These are phyloP conservation scores for Solanum infundibuliforme DNA, from an alignment of 257 asterid species.

Conservation along the genomic window DNA sequence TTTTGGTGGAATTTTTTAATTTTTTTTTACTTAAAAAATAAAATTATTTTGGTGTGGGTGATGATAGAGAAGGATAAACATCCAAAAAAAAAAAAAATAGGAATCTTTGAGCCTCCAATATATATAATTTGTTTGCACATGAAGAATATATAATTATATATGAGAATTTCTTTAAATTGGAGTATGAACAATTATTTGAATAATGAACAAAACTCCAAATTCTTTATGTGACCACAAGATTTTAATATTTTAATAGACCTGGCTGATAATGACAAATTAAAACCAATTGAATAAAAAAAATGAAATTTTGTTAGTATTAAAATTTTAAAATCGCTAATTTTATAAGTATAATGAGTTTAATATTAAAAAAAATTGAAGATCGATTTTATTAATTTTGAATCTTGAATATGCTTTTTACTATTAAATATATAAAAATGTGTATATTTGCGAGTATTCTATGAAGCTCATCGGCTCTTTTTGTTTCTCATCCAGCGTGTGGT, in stretches of 20 bases:
- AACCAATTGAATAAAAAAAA: not conserved
- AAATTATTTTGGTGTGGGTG: not conserved
- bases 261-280: not conserved
- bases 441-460: not conserved
- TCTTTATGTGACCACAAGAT: not conserved
- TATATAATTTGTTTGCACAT: not conserved
- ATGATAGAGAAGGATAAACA: not conserved
- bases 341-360: not conserved
- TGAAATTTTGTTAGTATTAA: not conserved
- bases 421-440: not conserved
- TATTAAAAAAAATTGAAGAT: not conserved
- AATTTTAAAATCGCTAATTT: too few species aligned
- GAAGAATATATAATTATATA: not conserved
- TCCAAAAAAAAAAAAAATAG: not conserved
- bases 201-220: not conserved
- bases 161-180: not conserved
- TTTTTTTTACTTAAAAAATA: not conserved
- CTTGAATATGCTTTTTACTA: not conserved
- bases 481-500: fast-evolving
- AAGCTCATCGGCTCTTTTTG: not conserved
- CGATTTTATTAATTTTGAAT: not conserved
- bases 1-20: not conserved
- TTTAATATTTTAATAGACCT: not conserved
- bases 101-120: not conserved
- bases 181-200: not conserved